Conservation (phyloP, 805 yeast genomes). For the Yamadazyma kitorensis region DNA sequence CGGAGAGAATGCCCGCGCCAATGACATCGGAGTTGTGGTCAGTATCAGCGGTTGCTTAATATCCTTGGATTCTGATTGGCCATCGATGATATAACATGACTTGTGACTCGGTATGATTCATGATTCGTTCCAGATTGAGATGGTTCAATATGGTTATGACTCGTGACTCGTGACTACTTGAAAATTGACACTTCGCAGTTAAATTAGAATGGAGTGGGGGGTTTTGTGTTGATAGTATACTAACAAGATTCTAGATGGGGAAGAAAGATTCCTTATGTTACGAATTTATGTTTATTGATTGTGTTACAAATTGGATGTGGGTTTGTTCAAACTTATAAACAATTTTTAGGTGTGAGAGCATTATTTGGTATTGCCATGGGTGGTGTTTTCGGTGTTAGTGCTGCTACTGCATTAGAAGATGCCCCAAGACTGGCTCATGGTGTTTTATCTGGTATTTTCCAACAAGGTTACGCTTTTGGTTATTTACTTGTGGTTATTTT, state of each 20-base stretch:
- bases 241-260: constrained; percentile 31
- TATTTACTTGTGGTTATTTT: constrained; percentile 63
- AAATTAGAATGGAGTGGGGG: too few relatives aligned
- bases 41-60: too few relatives aligned
- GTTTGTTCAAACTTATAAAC: constrained; percentile 52
- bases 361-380: constrained; percentile 60
- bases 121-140: too few relatives aligned
- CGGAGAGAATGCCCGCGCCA: too few relatives aligned
- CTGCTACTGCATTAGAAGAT: constrained; percentile 54
- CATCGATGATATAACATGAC: too few relatives aligned
- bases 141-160: too few relatives aligned
- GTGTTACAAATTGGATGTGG: constrained; percentile 63
- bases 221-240: too few relatives aligned
- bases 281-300: constrained; percentile 45
- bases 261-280: constrained; percentile 55
- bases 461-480: constrained; percentile 78
- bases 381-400: constrained; percentile 53
- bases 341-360: constrained; percentile 62
- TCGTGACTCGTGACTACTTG: too few relatives aligned
- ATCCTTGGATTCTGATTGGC: too few relatives aligned
- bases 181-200: too few relatives aligned
- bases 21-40: too few relatives aligned
- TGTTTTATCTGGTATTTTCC: constrained; percentile 64
- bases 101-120: too few relatives aligned
- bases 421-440: constrained; percentile 55